Evolutionary conservation across 2,329 filamentous ascomycete species (phyloP), one percentile per base, ranked within the genome.

Genomic region (Allantophomopsis cytisporea): DNA sequence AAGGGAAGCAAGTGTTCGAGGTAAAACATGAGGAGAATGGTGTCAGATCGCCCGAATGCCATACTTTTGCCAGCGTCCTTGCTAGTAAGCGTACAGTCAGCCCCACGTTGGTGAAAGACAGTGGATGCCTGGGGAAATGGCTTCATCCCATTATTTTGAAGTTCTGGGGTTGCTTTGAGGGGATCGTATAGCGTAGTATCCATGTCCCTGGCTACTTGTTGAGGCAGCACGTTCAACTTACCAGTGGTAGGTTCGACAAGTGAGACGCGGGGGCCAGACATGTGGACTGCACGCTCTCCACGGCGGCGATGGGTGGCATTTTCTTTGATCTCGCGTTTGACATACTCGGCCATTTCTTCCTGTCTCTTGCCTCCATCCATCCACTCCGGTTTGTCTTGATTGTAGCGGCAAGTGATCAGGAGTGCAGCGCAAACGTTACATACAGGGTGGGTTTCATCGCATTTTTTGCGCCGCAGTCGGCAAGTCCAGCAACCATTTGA

Each of bases 391-490:
- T 54, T 56, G 34, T 60, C 54, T 2, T 68, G 60, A 43, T 59
- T 56, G 47, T 66, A 75, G 43, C 71, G 54, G 50, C 75, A 79
- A 14, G 63, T 64, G 41, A 78, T 76, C 39, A 68, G 61, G 14
- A 79, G 64, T 2, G 57, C 50, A 12, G 55, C 51, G 54, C 73
- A 79, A 30, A 52, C 57, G 5, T 63, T 57, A 53, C 74, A 79
- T 8, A 63, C 50, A 10, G 73, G 71, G 2, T 60, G 63, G 17
- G 49, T 58, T 50, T 74, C 69, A 45, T 76, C 70, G 51, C 74
- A 79, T 49, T 75, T 76, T 50, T 78, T 79, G 47, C 69, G 69
- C 15, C 74, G 66, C 10, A 76, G 60, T 16, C 72, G 66, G 48
- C 74, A 78, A 42, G 51, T 55, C 46, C 51, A 48, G 21, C 46